These are phyloP conservation scores for Emergomyces pasteurianus DNA, from an alignment of 2,329 filamentous ascomycete species.

Conservation along the genomic window DNA sequence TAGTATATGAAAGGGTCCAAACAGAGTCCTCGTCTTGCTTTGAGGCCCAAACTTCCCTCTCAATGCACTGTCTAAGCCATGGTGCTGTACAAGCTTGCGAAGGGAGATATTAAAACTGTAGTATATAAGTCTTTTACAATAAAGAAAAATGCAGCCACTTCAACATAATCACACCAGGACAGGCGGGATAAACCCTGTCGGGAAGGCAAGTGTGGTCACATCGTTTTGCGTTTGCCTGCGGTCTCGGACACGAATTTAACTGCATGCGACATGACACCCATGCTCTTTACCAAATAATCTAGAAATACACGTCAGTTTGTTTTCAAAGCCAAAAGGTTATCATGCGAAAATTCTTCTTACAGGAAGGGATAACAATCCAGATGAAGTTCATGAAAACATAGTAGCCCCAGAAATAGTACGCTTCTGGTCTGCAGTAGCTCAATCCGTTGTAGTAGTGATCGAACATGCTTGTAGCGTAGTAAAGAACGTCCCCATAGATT, in stretches of 20 bases:
- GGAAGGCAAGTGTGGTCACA: conserved; percentile 9
- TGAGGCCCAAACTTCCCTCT: background rate
- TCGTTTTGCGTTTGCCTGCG: conserved; percentile 16
- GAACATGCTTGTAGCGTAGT: conserved; percentile 52
- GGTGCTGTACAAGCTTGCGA: background rate
- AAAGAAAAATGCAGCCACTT: background rate
- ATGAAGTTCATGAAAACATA: conserved; percentile 55
- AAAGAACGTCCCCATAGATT: conserved; percentile 52
- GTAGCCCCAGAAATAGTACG: conserved; percentile 55
- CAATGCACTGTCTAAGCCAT: background rate
- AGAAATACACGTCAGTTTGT: background rate
- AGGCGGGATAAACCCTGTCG: background rate
- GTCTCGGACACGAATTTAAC: conserved; percentile 15
- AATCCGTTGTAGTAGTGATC: conserved; percentile 45
- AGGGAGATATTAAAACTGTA: background rate
- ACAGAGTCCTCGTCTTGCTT: background rate
- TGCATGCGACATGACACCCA: conserved; percentile 20
- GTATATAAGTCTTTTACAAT: background rate
- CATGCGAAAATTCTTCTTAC: conserved; percentile 28
- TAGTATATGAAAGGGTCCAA: background rate
- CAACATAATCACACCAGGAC: background rate
- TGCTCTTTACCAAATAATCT: conserved; percentile 24
- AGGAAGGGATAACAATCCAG: conserved; percentile 50
- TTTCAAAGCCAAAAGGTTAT: background rate
- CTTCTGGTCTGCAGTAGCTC: conserved; percentile 49